These are phyloP conservation scores for Saksenaea vasiformis DNA, from an alignment of 371 early-diverging fungal genomes.

Conservation along the genomic window DNA sequence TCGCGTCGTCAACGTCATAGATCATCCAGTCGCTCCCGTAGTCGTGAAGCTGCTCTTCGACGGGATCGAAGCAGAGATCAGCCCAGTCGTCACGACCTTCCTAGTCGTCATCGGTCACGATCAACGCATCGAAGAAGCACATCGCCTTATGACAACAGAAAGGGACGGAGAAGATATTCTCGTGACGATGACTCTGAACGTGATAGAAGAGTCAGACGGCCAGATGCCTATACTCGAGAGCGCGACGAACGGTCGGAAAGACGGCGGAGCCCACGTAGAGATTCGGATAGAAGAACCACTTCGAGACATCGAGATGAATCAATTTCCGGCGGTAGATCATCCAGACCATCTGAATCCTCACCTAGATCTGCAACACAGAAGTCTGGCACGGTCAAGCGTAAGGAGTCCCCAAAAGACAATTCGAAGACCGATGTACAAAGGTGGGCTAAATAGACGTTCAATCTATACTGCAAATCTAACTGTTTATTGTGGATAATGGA, in stretches of 20 bases:
- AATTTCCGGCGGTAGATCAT: neutral
- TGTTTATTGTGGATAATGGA: neutral
- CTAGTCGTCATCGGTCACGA: conserved; percentile 6
- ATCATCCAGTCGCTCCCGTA: conserved; percentile 14
- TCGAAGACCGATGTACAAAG: neutral
- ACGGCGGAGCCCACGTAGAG: conserved; percentile 8
- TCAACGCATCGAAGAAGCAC: conserved; percentile 11
- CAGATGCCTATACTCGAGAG: neutral
- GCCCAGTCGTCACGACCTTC: neutral
- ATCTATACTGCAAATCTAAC: neutral
- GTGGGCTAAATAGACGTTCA: neutral
- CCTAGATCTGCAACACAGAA: neutral
- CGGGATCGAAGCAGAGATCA: neutral
- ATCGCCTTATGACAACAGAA: conserved; percentile 11
- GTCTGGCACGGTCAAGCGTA: neutral
- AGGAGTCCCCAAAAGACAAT: neutral
- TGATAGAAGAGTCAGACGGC: conserved; percentile 5
- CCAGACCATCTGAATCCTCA: neutral
- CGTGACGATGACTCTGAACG: conserved; percentile 9
- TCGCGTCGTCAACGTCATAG: conserved; percentile 10
- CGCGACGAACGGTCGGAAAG: conserved; percentile 1
- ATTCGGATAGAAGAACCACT: neutral
- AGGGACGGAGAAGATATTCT: conserved; percentile 1
- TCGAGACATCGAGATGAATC: neutral
- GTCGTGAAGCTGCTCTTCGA: neutral